Evolutionary conservation across 129 eudicot genomes (phyloP), one percentile per base, ranked within the genome.

Genomic region (Artemisia annua): DNA sequence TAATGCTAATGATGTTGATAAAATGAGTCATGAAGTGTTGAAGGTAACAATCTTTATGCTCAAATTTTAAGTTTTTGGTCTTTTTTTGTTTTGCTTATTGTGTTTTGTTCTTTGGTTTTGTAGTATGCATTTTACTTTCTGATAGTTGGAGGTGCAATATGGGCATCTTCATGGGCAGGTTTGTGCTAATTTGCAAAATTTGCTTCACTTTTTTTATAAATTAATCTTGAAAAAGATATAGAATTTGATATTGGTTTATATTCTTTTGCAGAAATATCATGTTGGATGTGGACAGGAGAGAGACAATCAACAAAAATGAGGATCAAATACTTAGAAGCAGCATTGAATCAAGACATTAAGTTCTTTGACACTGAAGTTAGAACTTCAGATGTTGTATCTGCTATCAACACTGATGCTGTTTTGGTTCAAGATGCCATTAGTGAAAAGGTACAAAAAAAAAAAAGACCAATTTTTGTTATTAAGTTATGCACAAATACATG

Each of bases 81-180:
- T 61, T 56, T 9, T 4, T 14, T 18, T 32, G 11, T 30, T 63
- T 52, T 7, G 13, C 50, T 64, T 61, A 19, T 52, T 75, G 48
- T 18, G 28, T 18, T 49, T 83, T 79, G 58, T 16, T 52, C 57
- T 69, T 48, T 17, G 48, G 16, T 52, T 87, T 67, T 80, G 85
- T 84, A 94, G 99, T 94, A 94, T 82, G 99, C 99, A 81, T 94
- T 90, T 82, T 94, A 94, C 88, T 94, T 94, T 87, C 93, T 94
- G 22, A 83, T 90, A 19, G 99, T 94, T 69, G 99, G 99, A 68
- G 97, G 96, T 71, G 97, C 99, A 70, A 94, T 94, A 60, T 94
- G 97, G 97, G 97, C 92, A 73, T 94, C 99, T 86, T 94, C 99
- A 67, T 94, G 99, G 99, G 97, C 99, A 86, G 99, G 99, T 94